Percentiles rank a stretch among this genome's conserved stretches.
Evolutionary conservation across 148 eudicot genomes (phyloP).

Genomic region (Chenopodium berlandieri): DNA sequence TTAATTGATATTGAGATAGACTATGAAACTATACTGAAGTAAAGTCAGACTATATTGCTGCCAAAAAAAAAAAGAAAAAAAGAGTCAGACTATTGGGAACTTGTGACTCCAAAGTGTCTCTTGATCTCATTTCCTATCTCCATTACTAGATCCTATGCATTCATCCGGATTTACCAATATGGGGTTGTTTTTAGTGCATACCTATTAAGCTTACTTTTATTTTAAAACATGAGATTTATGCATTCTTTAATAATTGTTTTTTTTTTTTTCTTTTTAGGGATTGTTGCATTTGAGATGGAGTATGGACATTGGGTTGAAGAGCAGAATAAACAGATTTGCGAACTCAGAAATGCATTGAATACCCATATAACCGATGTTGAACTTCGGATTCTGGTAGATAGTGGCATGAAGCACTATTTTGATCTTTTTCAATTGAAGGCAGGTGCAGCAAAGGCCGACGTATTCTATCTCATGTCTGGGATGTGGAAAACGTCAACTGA

Average conservation of each 20-base stretch:
- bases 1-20: not conserved
- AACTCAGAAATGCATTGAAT: constrained; percentile 57
- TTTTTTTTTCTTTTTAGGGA: constrained; percentile 39
- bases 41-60: not conserved
- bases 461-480: constrained; percentile 82
- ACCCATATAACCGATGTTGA: constrained; percentile 48
- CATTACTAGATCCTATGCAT: not conserved
- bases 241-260: not conserved
- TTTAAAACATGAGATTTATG: not conserved
- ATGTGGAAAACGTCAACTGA: constrained; percentile 87
- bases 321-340: constrained; percentile 57
- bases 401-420: constrained; percentile 67
- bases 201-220: not conserved
- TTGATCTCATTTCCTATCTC: not conserved
- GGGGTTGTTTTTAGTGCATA: not conserved
- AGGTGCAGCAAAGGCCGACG: constrained; percentile 73
- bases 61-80: too few relatives aligned
- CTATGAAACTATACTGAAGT: not conserved
- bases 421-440: constrained; percentile 74
- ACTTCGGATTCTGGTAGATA: constrained; percentile 57
- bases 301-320: constrained; percentile 87
- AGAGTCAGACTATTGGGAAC: not conserved
- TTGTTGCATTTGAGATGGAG: constrained; percentile 67
- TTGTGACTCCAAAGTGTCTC: not conserved
- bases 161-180: not conserved